Conservation (phyloP, 192 early-diverging fungal species). For the Linnemannia elongata region DNA sequence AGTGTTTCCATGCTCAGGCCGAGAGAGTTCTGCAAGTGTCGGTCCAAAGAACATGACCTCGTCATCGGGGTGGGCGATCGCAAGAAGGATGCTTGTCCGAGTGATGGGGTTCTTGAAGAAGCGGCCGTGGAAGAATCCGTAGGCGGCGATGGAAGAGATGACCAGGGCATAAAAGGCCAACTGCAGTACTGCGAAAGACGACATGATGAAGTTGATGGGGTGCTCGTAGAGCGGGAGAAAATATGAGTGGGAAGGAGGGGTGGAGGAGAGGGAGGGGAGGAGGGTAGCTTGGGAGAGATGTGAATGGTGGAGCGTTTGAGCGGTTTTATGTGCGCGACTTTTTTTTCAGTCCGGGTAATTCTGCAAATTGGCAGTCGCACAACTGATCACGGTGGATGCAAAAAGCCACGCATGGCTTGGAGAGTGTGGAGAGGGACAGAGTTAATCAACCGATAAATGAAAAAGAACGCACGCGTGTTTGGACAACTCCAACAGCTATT, state of each 20-base stretch:
- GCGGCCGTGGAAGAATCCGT: constrained; percentile 44
- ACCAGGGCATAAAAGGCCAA: constrained; percentile 36
- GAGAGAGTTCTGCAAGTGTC: constrained; percentile 70
- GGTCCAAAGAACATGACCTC: constrained; percentile 99
- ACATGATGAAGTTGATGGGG: not conserved
- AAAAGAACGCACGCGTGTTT: too few relatives aligned
- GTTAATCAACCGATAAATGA: not conserved
- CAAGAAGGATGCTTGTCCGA: constrained; percentile 67
- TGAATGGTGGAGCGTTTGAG: not conserved
- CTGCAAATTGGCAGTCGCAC: too few relatives aligned
- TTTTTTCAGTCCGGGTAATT: not conserved
- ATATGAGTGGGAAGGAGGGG: not conserved
- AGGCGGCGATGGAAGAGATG: constrained; percentile 20
- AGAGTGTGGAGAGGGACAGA: not conserved
- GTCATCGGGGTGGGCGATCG: constrained; percentile 96
- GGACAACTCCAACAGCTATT: too few relatives aligned
- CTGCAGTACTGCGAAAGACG: constrained; percentile 18
- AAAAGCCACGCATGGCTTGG: not conserved
- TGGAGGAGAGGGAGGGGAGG: not conserved
- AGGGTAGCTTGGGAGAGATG: not conserved
- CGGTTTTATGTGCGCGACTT: not conserved
- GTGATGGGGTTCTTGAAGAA: constrained; percentile 36
- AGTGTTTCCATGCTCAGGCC: constrained; percentile 60
- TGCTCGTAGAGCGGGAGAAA: not conserved
- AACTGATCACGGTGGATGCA: not conserved